Percentiles rank a stretch among this genome's conserved stretches.
phyloP scores from a whole-genome alignment of 345 rosid genomes.

The Sapria himalayana region DNA sequence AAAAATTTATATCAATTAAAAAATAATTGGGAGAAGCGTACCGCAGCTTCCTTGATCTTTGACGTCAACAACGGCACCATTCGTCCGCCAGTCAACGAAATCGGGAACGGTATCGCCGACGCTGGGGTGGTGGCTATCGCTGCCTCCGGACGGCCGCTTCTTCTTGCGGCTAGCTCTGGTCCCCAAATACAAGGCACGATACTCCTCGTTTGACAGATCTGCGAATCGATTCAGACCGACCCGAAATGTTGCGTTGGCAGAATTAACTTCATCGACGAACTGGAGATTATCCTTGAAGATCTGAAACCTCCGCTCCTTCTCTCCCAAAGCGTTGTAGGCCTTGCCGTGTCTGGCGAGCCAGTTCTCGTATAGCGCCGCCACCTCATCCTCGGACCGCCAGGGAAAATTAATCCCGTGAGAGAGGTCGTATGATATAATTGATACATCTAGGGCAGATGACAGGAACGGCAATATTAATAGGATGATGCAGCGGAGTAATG shows the following conservation, averaged over 20 bases:
- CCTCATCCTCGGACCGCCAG: constrained; percentile 49
- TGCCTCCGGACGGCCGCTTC: constrained; percentile 24
- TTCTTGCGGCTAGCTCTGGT: constrained; percentile 17
- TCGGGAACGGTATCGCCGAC: constrained; percentile 52
- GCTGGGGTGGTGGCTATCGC: constrained; percentile 31
- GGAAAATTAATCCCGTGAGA: constrained; percentile 18
- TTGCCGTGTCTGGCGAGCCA: constrained; percentile 65
- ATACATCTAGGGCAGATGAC: constrained; percentile 56
- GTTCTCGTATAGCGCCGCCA: constrained; percentile 36
- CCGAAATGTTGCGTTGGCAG: constrained; percentile 28
- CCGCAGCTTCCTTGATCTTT: constrained; percentile 83
- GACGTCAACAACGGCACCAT: constrained; percentile 60
- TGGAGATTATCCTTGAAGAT: constrained; percentile 70
- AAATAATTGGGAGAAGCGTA: constrained; percentile 13
- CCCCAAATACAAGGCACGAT: constrained; percentile 53
- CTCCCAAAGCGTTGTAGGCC: constrained; percentile 35
- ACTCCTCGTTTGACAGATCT: constrained; percentile 83
- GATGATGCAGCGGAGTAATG: constrained; percentile 8
- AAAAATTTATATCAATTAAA: not conserved
- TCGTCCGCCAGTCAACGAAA: constrained; percentile 56
- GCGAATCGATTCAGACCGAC: constrained; percentile 81
- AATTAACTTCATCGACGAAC: constrained; percentile 65
- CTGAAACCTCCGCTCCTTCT: constrained; percentile 51
- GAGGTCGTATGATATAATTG: constrained; percentile 50
- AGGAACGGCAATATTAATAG: constrained; percentile 22